Percentiles rank a stretch among this genome's conserved stretches.
phyloP scores from a whole-genome alignment of 306 rosid genomes.

The Vigna nakashimae region DNA sequence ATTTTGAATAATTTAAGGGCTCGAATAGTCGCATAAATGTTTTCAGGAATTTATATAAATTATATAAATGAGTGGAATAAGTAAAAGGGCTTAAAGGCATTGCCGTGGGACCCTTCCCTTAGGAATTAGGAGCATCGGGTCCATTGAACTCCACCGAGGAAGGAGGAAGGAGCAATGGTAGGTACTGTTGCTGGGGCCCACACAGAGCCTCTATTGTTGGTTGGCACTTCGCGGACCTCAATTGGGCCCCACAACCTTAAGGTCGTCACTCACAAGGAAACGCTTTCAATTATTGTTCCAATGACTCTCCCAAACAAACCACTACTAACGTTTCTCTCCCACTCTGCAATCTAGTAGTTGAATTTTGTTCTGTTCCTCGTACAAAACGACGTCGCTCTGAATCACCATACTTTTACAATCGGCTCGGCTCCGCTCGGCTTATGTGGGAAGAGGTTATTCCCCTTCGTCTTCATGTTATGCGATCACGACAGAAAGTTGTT shows the following conservation, averaged over 20 bases:
- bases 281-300: slow-evolving; percentile 3
- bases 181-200: slow-evolving; percentile 18
- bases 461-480: too few species aligned
- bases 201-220: slow-evolving; percentile 19
- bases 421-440: neutral
- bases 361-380: neutral
- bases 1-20: neutral
- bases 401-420: neutral
- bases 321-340: too few species aligned
- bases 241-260: neutral
- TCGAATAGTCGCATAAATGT: too few species aligned
- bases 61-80: neutral
- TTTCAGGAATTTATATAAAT: too few species aligned
- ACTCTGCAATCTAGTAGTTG: too few species aligned
- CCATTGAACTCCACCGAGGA: neutral
- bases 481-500: too few species aligned
- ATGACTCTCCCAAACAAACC: neutral
- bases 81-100: neutral
- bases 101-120: slow-evolving; percentile 5
- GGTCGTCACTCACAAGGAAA: slow-evolving; percentile 8
- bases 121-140: neutral
- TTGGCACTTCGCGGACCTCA: neutral
- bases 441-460: neutral
- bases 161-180: neutral
- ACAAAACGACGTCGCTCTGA: neutral